Evolutionary conservation across 495 filamentous ascomycete genomes (phyloP), one percentile per base, ranked within the genome.

Genomic region (Symbiotaphrina buchneri): DNA sequence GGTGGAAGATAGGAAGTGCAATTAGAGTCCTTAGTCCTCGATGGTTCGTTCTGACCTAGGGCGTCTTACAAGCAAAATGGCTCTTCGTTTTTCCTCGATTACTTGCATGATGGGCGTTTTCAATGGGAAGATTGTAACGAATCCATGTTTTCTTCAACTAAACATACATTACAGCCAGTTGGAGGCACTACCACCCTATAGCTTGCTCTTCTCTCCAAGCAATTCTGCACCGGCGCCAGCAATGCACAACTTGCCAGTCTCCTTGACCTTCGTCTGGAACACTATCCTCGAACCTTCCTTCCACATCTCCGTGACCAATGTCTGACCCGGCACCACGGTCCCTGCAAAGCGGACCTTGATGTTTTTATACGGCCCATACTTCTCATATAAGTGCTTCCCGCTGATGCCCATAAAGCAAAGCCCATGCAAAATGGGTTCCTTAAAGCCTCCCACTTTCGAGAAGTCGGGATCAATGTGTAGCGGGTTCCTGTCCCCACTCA

Each of bases 261-360:
- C 87, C 45, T 83, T 79, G 25, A 97, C 87, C 46, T 67, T 85
- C 13, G 71, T 69, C 65, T 95, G 83, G 62, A 97, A 97, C 28
- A 93, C 52, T 17, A 97, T 72, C 45, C 66, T 74, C 1, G 8
- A 10, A n/a, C 71, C 76, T 47, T 85, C 82, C 65, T 82, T 92
- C 87, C 87, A 97, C 80, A 92, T 91, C 68, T 95, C 87, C 19
- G 84, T 95, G 43, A 71, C 66, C 21, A 97, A 65, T 31, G 81
- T 95, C 68, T 97, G 80, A 4, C 87, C 90, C 1, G 87, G 90
- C 16, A 85, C 41, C 2, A 97, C 87, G 8, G 81, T 74, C 24
- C 87, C 90, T 4, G 82, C 84, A 55, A 97, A 97, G 37, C 87
- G 56, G 4, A 94, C 87, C 66, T 97, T 97, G 51, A 95, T 68